phyloP scores from a whole-genome alignment of 169 alveolate species.

The Neospora caninum region DNA sequence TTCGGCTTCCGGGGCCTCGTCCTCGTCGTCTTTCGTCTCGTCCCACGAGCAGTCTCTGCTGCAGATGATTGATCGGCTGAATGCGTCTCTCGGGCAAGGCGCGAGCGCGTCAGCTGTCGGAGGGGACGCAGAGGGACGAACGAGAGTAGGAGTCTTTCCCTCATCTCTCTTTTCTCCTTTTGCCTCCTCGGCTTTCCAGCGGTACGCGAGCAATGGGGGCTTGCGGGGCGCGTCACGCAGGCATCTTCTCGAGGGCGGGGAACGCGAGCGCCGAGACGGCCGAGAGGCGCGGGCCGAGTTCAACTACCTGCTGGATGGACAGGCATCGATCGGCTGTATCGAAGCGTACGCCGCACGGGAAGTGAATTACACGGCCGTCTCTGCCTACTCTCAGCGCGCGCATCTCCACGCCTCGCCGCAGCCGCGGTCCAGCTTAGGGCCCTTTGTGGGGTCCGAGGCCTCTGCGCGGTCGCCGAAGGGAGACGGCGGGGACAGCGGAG shows the following conservation, averaged over 20 bases:
- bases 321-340: neutral
- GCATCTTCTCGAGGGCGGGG: neutral
- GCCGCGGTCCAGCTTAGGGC: too few relatives aligned
- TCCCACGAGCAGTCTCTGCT: neutral
- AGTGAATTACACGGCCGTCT: too few relatives aligned
- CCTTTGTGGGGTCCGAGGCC: too few relatives aligned
- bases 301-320: neutral
- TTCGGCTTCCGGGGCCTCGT: neutral
- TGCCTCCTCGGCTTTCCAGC: neutral
- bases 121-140: neutral
- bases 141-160: neutral
- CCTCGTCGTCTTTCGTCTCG: neutral
- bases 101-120: neutral
- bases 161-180: neutral
- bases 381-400: too few relatives aligned
- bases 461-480: neutral
- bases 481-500: neutral
- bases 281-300: neutral
- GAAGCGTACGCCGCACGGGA: neutral
- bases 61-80: neutral
- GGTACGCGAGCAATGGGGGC: neutral
- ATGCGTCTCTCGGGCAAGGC: neutral
- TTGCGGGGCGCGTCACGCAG: neutral
- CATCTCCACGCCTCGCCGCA: too few relatives aligned
- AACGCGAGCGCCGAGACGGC: neutral